Evolutionary conservation across 495 filamentous ascomycete genomes (phyloP), one percentile per base, ranked within the genome.

Genomic region (Bryoglossum gracile): DNA sequence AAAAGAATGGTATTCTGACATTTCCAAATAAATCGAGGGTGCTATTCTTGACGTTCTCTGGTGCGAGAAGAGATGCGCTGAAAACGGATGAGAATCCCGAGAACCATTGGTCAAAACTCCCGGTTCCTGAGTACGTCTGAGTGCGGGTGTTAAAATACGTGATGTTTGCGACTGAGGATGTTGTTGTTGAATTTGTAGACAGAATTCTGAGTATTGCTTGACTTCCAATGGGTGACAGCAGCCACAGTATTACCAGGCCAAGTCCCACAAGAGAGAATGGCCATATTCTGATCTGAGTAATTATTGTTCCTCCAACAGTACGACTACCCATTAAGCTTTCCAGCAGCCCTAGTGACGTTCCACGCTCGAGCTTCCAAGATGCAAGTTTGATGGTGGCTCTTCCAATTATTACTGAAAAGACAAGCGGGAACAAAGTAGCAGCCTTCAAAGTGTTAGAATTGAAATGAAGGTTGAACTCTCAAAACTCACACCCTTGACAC

Each of bases 281-380:
- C n/a, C 47, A 25, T 24, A 54, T 19, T 45, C 33, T 45, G 35
- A 54, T 19, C 16, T 43, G 37, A 1, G 55, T 53, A 10, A 51
- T 34, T 1, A 58, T 48, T 6, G 56, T 58, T 3, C 51, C 35
- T 16, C 33, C 38, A 6, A 58, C 42, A 9, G 56, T 58, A 37
- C 40, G 42, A 40, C 47, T 51, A 6, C 56, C 56, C 47, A 58
- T 52, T 11, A 58, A 40, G 8, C 26, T 28, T 46, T 58, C 56
- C 13, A 58, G 18, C 13, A 49, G n/a, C 8, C 55, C 55, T 1
- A 57, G 33, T 13, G 46, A 46, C 3, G 50, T 32, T 2, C 55
- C 55, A 11, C 22, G 37, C 24, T 57, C 55, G n/a, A 54, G 19
- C 13, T 57, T 50, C 45, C 46, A 57, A 8, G 50, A 46, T 18